A percentile compares a stretch with the other conserved stretches of the same genome.
These are phyloP conservation scores for Beta lomatogona DNA, from an alignment of 179 eudicot species.

Conservation along the genomic window DNA sequence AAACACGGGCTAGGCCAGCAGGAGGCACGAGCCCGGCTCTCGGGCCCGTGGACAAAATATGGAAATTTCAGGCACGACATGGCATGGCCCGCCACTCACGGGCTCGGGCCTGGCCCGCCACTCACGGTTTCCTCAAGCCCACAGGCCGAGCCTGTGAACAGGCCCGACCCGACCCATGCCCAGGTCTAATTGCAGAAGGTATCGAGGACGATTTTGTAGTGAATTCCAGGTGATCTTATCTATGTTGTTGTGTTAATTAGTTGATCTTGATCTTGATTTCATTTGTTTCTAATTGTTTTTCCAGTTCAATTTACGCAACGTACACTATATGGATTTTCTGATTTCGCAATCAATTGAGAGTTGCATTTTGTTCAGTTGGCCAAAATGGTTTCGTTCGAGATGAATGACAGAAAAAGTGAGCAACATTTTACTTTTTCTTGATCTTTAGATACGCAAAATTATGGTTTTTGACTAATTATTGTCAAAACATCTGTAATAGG, in stretches of 20 bases:
- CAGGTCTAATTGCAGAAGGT: slow-evolving; percentile 36
- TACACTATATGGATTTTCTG: slow-evolving; percentile 2
- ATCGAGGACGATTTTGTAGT: background rate
- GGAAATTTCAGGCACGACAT: too few relatives aligned
- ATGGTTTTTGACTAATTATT: background rate
- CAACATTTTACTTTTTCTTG: background rate
- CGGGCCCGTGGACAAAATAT: too few relatives aligned
- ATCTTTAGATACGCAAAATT: background rate
- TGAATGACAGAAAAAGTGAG: slow-evolving; percentile 59
- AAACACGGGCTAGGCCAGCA: too few relatives aligned
- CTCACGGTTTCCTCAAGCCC: too few relatives aligned
- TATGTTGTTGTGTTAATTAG: background rate
- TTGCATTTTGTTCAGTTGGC: slow-evolving; percentile 13
- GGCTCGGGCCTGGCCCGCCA: too few relatives aligned
- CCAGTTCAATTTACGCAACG: slow-evolving; percentile 9
- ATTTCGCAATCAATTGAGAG: slow-evolving; percentile 19
- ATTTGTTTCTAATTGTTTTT: background rate
- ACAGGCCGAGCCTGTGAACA: too few relatives aligned
- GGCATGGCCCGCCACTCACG: too few relatives aligned
- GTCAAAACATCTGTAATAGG: background rate
- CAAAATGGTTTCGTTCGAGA: slow-evolving; percentile 64
- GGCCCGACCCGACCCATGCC: too few relatives aligned
- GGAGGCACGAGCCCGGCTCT: too few relatives aligned
- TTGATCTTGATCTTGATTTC: background rate
- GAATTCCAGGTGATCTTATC: background rate